phyloP scores from a whole-genome alignment of 352 stramenopile genomes.

The Thalassiosira mediterranea region DNA sequence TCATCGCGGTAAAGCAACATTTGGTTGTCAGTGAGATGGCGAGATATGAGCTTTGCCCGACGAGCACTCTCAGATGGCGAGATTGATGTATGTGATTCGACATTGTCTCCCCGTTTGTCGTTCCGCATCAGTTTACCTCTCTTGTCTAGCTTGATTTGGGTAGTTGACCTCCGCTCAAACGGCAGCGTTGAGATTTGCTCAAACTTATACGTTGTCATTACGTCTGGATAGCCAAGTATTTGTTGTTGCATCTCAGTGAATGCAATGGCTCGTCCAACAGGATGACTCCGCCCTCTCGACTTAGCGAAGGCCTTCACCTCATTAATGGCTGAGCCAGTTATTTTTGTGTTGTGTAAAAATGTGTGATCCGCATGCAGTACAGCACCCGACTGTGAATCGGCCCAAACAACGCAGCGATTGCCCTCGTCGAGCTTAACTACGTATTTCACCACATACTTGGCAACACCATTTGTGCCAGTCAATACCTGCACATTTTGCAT shows the following conservation, averaged over 20 bases:
- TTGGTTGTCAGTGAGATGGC: not conserved
- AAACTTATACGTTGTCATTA: conserved; percentile 24
- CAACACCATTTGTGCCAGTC: conserved; percentile 20
- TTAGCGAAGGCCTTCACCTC: conserved; percentile 32
- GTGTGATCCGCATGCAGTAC: conserved; percentile 12
- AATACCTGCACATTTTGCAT: conserved; percentile 40
- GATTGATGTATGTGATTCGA: not conserved
- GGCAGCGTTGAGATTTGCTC: conserved; percentile 9
- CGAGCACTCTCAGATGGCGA: too few species aligned
- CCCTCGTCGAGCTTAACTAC: conserved; percentile 30
- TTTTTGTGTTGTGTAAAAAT: conserved; percentile 45
- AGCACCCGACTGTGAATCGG: conserved; percentile 12
- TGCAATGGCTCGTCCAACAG: not conserved
- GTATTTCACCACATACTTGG: conserved; percentile 39
- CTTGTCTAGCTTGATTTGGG: conserved; percentile 10
- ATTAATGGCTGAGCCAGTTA: conserved; percentile 11
- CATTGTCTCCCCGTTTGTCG: not conserved
- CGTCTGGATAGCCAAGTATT: conserved; percentile 35
- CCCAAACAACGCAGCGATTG: conserved; percentile 26
- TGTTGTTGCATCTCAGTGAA: conserved; percentile 15
- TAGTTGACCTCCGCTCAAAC: conserved; percentile 15
- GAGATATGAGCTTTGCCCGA: too few species aligned
- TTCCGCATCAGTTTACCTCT: conserved; percentile 7
- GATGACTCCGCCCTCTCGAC: conserved; percentile 5
- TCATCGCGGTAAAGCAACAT: not conserved